These are phyloP conservation scores for Fusarium mundagurra DNA, from an alignment of 2,329 filamentous ascomycete species.

Conservation along the genomic window DNA sequence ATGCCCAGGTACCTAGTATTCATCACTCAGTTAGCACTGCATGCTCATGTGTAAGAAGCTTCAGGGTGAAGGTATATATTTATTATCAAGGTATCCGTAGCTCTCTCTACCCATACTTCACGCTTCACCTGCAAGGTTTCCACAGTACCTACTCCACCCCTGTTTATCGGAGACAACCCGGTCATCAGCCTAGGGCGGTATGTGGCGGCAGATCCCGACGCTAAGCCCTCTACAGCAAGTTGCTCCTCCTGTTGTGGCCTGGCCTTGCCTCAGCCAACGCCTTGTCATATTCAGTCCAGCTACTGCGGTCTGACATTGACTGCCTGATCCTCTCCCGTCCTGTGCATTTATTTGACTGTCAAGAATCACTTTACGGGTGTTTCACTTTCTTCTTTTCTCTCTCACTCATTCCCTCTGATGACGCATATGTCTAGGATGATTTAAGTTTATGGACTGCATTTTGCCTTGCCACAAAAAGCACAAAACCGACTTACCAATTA, in stretches of 20 bases:
- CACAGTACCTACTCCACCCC: background rate
- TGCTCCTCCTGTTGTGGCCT: conserved; percentile 34
- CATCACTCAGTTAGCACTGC: background rate
- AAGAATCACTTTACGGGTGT: conserved; percentile 22
- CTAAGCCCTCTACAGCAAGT: conserved; percentile 31
- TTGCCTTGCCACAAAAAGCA: background rate
- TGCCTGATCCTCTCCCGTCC: conserved; percentile 42
- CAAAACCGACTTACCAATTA: background rate
- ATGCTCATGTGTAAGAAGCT: background rate
- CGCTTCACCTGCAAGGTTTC: background rate
- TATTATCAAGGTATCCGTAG: background rate
- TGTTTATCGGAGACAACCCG: conserved; percentile 17
- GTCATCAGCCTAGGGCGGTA: conserved; percentile 38
- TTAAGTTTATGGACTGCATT: conserved; percentile 12
- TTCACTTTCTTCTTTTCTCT: conserved; percentile 15
- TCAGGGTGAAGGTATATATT: background rate
- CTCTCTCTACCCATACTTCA: background rate
- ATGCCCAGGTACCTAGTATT: background rate
- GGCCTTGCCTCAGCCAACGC: conserved; percentile 41
- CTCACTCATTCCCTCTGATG: conserved; percentile 27
- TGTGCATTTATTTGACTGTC: conserved; percentile 19
- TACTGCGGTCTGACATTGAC: conserved; percentile 42
- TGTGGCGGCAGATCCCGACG: conserved; percentile 30
- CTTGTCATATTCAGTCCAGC: conserved; percentile 34
- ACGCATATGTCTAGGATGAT: conserved; percentile 32